A percentile compares a stretch with the other conserved stretches of the same genome.
These are phyloP conservation scores for Pichia sp. DNA, from an alignment of 1,139 yeast species.

Conservation along the genomic window DNA sequence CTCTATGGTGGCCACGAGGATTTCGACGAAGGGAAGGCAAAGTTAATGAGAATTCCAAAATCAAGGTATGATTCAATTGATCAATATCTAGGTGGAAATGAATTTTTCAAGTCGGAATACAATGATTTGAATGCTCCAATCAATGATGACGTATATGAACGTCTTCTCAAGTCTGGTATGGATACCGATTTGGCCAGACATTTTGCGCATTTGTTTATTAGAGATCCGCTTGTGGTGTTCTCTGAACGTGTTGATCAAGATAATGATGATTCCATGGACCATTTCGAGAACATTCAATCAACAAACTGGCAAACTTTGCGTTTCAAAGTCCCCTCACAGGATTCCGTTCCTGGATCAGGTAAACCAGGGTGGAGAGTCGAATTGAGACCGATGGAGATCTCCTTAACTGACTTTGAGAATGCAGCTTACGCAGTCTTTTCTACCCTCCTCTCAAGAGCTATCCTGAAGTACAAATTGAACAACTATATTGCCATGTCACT, in stretches of 20 bases:
- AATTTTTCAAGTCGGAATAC: slow-evolving; percentile 42
- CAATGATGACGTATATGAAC: slow-evolving; percentile 48
- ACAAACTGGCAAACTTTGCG: slow-evolving; percentile 98
- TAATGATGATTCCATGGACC: slow-evolving; percentile 69
- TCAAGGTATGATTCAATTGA: slow-evolving; percentile 89
- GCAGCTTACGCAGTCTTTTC: slow-evolving; percentile 84
- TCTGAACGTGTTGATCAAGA: slow-evolving; percentile 73
- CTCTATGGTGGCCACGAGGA: slow-evolving; percentile 42
- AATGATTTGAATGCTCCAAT: slow-evolving; percentile 74
- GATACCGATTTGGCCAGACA: slow-evolving; percentile 74
- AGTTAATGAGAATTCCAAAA: slow-evolving; percentile 61
- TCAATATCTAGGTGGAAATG: slow-evolving; percentile 58
- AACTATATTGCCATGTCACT: slow-evolving; percentile 79
- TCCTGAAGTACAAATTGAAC: slow-evolving; percentile 58
- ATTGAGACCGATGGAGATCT: slow-evolving; percentile 93
- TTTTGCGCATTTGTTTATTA: slow-evolving; percentile 84
- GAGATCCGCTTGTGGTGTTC: slow-evolving; percentile 94
- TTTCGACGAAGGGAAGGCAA: slow-evolving; percentile 26
- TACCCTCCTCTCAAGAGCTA: slow-evolving; percentile 64
- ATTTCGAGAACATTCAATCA: slow-evolving; percentile 93
- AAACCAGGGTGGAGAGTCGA: slow-evolving; percentile 97
- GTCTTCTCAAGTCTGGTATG: slow-evolving; percentile 39
- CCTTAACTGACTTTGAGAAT: slow-evolving; percentile 90
- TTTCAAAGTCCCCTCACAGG: slow-evolving; percentile 72
- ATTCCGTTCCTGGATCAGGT: slow-evolving; percentile 32